Evolutionary conservation across 495 filamentous ascomycete species (phyloP), one percentile per base, ranked within the genome.

Genomic region (Hypoxylon fuscum): DNA sequence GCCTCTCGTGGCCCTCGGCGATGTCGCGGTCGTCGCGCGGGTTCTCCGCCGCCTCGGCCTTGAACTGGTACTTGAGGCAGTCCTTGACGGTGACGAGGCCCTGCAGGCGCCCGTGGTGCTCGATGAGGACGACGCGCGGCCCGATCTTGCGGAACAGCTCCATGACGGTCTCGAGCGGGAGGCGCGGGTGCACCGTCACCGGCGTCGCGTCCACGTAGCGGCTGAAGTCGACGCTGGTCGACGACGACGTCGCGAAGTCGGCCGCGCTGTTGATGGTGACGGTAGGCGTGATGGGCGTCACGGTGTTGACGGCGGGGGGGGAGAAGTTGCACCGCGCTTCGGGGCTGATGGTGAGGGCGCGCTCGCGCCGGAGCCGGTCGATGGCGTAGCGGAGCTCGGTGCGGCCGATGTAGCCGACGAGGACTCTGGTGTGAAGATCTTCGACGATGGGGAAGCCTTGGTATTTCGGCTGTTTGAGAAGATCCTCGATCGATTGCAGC

Each of bases 131-230:
- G 10, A 97, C 92, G 1, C 96, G 87, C 2, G 95, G 95, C 0
- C 96, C 95, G 75, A 98, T 93, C 79, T 98, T 98, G 71, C 95
- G 94, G 81, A 98, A 98, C 40, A 98, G 85, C 72, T 98, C 95
- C 92, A 98, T 97, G 40, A 97, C 95, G 0, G 95, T 98, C 74
- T 98, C 95, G 0, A 98, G 85, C 0, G 94, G 91, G 5, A 97
- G 85, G 1, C 92, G 88, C 0, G 95, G 95, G 69, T 98, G 96
- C 5, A 93, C 93, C 1, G 93, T 89, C 4, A 98, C 81, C 3
- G 96, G 95, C 0, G 93, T 96, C 41, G 91, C 84, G 72, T 98
- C 93, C 34, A 96, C 89, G 69, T 93, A 97, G 25, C 87, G 87
- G 64, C 86, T 88, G 67, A 98, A 93, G 72, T 98, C 92, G 20